Percentiles rank a stretch among this genome's conserved stretches.
Evolutionary conservation across 768 basidiomycete species (phyloP).

Genomic region (Leccinellum luteum): DNA sequence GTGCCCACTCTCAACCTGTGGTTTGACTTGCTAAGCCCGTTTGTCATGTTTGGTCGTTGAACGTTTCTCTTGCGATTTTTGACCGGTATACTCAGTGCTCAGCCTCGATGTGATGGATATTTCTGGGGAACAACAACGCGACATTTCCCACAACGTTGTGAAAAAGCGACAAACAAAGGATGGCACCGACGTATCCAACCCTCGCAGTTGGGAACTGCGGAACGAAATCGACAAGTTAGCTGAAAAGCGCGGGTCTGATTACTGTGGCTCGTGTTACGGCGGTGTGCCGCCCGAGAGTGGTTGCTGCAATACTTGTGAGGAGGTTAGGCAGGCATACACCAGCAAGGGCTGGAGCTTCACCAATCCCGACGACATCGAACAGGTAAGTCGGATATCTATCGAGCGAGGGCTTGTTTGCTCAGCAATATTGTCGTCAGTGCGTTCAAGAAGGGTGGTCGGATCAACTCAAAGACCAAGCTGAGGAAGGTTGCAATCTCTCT

Average conservation of each 20-base stretch:
- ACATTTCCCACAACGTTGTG: conserved; percentile 83
- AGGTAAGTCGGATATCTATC: conserved; percentile 50
- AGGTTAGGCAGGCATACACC: conserved; percentile 86
- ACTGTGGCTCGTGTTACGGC: conserved; percentile 97
- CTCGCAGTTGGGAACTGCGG: conserved; percentile 59
- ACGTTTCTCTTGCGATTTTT: not conserved
- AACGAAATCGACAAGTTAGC: conserved; percentile 87
- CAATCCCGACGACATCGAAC: conserved; percentile 88
- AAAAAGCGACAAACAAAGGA: conserved; percentile 72
- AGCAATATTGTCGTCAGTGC: conserved; percentile 54
- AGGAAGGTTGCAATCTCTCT: conserved; percentile 92
- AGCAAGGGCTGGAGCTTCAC: conserved; percentile 94
- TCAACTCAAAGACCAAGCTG: conserved; percentile 85
- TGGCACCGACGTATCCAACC: conserved; percentile 58
- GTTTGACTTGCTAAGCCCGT: not conserved
- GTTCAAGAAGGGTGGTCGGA: conserved; percentile 93
- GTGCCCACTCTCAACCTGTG: not conserved
- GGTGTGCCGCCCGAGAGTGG: conserved; percentile 71
- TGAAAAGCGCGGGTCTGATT: conserved; percentile 54
- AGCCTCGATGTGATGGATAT: conserved; percentile 99
- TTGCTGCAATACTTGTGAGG: conserved; percentile 96
- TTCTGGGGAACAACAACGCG: conserved; percentile 90
- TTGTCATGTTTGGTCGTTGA: not conserved
- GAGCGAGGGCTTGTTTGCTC: not conserved
- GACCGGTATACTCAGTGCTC: conserved; percentile 58